Evolutionary conservation across 2,329 filamentous ascomycete genomes (phyloP).

Genomic region (Claviceps sp.): DNA sequence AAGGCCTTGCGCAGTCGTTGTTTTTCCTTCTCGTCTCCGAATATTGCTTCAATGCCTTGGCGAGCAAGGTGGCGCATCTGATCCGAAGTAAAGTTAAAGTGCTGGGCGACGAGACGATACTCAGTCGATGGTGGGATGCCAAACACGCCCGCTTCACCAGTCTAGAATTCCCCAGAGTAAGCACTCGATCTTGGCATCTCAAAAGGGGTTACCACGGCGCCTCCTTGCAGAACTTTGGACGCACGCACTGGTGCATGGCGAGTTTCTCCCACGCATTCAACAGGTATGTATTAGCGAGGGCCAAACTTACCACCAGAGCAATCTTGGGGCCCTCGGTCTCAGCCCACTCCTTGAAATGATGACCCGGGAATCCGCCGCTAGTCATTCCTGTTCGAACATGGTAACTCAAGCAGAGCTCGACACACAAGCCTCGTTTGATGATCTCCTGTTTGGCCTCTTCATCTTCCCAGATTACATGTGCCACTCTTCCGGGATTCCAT

Average conservation of each 20-base stretch:
- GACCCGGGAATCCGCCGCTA: conserved; percentile 47
- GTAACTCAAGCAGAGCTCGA: conserved; percentile 70
- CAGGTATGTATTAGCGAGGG: not conserved
- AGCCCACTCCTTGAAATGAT: conserved; percentile 69
- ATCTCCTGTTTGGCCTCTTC: conserved; percentile 44
- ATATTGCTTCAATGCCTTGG: conserved; percentile 51
- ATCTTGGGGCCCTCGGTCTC: conserved; percentile 43
- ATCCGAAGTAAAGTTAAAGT: conserved; percentile 44
- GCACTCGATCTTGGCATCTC: not conserved
- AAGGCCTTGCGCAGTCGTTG: conserved; percentile 36
- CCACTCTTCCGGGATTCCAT: conserved; percentile 55
- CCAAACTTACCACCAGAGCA: conserved; percentile 48
- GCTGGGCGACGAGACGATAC: conserved; percentile 56
- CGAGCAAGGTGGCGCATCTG: conserved; percentile 42
- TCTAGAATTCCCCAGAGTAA: conserved; percentile 32
- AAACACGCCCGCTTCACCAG: conserved; percentile 74
- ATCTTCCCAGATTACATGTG: conserved; percentile 66
- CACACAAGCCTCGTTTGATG: conserved; percentile 37
- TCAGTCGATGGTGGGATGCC: conserved; percentile 65
- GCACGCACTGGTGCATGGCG: no score
- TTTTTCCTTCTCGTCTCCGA: conserved; percentile 50
- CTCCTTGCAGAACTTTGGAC: no score
- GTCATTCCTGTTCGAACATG: conserved; percentile 69
- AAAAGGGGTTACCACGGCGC: not conserved
- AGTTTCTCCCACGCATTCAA: no score